Conservation (phyloP, 164 flowering plant genomes). For the grape (Vitis vinifera) region DNA sequence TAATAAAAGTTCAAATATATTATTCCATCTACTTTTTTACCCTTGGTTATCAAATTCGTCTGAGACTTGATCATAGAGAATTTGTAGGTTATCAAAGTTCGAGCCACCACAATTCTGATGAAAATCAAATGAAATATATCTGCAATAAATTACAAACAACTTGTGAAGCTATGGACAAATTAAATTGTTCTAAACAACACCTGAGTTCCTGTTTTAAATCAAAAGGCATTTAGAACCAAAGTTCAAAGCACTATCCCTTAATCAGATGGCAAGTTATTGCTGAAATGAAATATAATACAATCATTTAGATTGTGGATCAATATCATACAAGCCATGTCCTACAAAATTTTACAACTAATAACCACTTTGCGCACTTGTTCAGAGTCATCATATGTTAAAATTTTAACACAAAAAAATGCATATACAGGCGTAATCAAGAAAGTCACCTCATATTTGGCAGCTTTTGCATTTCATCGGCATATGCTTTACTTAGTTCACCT, state of each 20-base stretch:
- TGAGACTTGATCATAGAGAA: slow-evolving; percentile 72
- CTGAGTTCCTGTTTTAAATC: neutral
- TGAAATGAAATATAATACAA: too few species aligned
- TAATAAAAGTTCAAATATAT: neutral
- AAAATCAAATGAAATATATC: slow-evolving; percentile 89
- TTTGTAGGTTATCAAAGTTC: slow-evolving; percentile 63
- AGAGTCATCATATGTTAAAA: neutral
- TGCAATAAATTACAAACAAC: slow-evolving; percentile 30
- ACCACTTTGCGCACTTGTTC: too few species aligned
- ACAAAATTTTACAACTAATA: too few species aligned
- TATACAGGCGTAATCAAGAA: slow-evolving; percentile 10
- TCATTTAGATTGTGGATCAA: too few species aligned
- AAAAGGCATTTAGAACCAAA: too few species aligned
- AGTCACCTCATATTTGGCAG: slow-evolving; percentile 79
- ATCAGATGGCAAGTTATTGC: too few species aligned
- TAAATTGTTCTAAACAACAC: neutral
- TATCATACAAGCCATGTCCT: too few species aligned
- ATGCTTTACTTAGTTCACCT: slow-evolving; percentile 73
- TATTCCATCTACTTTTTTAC: slow-evolving; percentile 38
- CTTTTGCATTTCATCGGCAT: slow-evolving; percentile 74
- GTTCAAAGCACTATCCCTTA: too few species aligned
- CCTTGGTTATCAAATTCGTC: slow-evolving; percentile 77
- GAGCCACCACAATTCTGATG: slow-evolving; percentile 73
- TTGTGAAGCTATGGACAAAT: neutral
- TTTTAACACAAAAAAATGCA: neutral